phyloP scores from a whole-genome alignment of 495 filamentous ascomycete genomes.

The Hypomontagnella submonticulosa region DNA sequence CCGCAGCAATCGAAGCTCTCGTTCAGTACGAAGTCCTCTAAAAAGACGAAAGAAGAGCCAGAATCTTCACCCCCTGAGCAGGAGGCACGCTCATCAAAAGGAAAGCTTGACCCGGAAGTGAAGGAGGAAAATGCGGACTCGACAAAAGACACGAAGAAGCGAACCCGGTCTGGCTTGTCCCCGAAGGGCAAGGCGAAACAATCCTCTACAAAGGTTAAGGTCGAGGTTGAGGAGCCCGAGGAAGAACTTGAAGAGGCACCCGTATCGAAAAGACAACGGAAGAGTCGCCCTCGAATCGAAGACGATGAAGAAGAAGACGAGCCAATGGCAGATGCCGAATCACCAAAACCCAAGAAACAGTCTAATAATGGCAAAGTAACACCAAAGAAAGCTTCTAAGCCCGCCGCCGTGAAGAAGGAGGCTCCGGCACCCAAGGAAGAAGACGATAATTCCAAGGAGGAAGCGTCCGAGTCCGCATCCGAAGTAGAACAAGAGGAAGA shows the following conservation, averaged over 20 bases:
- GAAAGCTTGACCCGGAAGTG: constrained; percentile 42
- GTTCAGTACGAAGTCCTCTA: constrained; percentile 65
- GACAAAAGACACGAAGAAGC: constrained; percentile 58
- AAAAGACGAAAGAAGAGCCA: constrained; percentile 51
- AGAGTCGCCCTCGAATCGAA: constrained; percentile 51
- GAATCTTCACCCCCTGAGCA: constrained; percentile 34
- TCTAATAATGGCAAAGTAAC: constrained; percentile 21
- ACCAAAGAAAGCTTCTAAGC: constrained; percentile 43
- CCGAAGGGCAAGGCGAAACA: constrained; percentile 32
- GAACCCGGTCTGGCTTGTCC: constrained; percentile 45
- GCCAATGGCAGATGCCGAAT: constrained; percentile 50
- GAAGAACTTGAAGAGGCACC: constrained; percentile 63
- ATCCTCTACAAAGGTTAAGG: constrained; percentile 41
- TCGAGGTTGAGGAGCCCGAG: constrained; percentile 48
- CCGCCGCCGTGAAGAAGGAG: constrained; percentile 45
- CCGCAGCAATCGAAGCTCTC: constrained; percentile 79
- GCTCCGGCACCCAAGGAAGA: constrained; percentile 36
- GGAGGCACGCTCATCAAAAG: constrained; percentile 29
- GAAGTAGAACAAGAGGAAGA: constrained; percentile 62
- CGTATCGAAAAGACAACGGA: constrained; percentile 62
- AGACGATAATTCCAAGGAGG: constrained; percentile 55
- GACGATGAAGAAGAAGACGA: constrained; percentile 59
- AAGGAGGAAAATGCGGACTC: constrained; percentile 48
- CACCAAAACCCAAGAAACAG: constrained; percentile 40
- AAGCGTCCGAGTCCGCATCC: constrained; percentile 65